phyloP scores from a whole-genome alignment of 352 stramenopile genomes.

The Aphanomyces euteiches region DNA sequence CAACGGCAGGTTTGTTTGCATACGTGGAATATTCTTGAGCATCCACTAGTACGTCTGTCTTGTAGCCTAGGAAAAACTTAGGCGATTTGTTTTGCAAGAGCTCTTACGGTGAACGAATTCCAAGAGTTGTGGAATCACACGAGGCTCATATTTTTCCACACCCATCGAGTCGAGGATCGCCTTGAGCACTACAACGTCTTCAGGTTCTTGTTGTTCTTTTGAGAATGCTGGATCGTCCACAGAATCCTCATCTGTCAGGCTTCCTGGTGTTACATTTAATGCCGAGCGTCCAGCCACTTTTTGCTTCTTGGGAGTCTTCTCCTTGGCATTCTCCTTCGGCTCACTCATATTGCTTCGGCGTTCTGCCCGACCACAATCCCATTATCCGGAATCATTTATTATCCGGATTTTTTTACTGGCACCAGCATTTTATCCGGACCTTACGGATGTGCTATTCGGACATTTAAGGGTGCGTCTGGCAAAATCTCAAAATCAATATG shows the following conservation, averaged over 20 bases:
- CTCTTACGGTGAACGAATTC: slow-evolving; percentile 79
- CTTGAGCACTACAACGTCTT: slow-evolving; percentile 60
- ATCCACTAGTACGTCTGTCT: slow-evolving; percentile 78
- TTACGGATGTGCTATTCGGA: too few relatives aligned
- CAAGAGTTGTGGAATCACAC: slow-evolving; percentile 74
- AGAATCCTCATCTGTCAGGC: slow-evolving; percentile 10
- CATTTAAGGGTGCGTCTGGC: too few relatives aligned
- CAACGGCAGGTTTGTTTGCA: slow-evolving; percentile 65
- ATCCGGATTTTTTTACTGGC: too few relatives aligned
- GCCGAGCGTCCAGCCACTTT: slow-evolving; percentile 3
- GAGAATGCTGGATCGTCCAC: slow-evolving; percentile 1
- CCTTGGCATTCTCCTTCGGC: slow-evolving; percentile 13
- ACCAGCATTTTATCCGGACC: too few relatives aligned
- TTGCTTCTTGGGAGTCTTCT: slow-evolving; percentile 15
- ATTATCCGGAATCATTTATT: too few relatives aligned
- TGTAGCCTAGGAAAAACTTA: slow-evolving; percentile 48
- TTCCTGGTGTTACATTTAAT: neutral
- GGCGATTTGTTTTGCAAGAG: neutral
- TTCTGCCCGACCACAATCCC: neutral
- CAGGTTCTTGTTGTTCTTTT: slow-evolving; percentile 39
- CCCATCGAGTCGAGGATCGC: slow-evolving; percentile 75
- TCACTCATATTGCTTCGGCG: slow-evolving; percentile 13
- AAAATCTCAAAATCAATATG: too few relatives aligned
- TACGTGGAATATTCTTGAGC: slow-evolving; percentile 81
- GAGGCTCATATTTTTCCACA: slow-evolving; percentile 68